phyloP scores from a whole-genome alignment of 345 rosid genomes.

The Camelina sativa region DNA sequence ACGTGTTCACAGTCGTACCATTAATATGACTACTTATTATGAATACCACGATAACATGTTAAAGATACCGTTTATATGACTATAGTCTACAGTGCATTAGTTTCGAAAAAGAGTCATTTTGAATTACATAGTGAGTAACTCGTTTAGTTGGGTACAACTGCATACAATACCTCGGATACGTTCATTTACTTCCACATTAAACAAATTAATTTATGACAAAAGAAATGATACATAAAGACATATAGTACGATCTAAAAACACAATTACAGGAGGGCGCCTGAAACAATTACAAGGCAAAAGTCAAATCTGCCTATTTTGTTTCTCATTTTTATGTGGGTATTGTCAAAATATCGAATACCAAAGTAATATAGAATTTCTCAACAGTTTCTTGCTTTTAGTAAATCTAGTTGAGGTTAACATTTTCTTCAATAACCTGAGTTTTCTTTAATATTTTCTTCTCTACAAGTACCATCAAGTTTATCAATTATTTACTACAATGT shows the following conservation, averaged over 20 bases:
- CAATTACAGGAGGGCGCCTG: constrained; percentile 9
- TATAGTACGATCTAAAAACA: not conserved
- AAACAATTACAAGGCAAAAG: constrained; percentile 40
- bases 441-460: not conserved
- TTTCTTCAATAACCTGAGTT: not conserved
- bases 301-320: constrained; percentile 39
- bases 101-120: no score
- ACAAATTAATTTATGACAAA: not conserved
- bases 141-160: no score
- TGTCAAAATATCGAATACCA: constrained; percentile 48
- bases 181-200: no score
- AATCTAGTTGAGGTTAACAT: constrained; percentile 7
- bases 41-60: no score
- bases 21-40: no score
- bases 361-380: constrained; percentile 49
- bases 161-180: no score
- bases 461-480: constrained; percentile 26
- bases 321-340: constrained; percentile 46
- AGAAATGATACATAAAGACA: not conserved
- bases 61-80: no score
- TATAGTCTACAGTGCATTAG: no score
- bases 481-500: constrained; percentile 15
- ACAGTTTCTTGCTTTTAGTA: constrained; percentile 44
- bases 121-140: no score
- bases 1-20: no score